Evolutionary conservation across 768 basidiomycete genomes (phyloP).

Genomic region (Pulveroboletus sp.): DNA sequence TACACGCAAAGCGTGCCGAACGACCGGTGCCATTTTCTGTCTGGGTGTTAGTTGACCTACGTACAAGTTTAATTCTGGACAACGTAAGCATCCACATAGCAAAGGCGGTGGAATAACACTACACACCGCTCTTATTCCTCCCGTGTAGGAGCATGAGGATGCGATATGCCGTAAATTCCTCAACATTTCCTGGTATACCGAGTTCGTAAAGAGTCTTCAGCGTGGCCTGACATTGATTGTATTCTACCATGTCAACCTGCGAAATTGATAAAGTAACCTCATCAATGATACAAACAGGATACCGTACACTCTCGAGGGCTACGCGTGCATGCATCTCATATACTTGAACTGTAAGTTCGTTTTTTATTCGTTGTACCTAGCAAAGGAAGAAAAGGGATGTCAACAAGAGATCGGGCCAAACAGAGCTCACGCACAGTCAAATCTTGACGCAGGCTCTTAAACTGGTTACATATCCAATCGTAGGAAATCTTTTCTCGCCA

Average conservation of each 20-base stretch:
- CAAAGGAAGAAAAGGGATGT: slow-evolving; percentile 7
- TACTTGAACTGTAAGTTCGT: slow-evolving; percentile 94
- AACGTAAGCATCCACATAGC: not conserved
- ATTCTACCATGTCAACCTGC: slow-evolving; percentile 97
- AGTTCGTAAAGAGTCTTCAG: slow-evolving; percentile 89
- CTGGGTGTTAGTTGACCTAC: slow-evolving; percentile 95
- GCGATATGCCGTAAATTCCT: slow-evolving; percentile 97
- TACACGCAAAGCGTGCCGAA: slow-evolving; percentile 86
- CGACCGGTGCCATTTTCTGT: slow-evolving; percentile 80
- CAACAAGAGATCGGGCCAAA: not conserved
- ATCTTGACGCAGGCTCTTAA: slow-evolving; percentile 97
- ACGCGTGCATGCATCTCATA: slow-evolving; percentile 99
- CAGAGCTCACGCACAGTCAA: slow-evolving; percentile 70
- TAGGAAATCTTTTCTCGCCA: slow-evolving; percentile 81
- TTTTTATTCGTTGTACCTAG: slow-evolving; percentile 98
- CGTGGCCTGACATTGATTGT: slow-evolving; percentile 95
- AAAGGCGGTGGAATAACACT: not conserved
- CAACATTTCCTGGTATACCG: slow-evolving; percentile 87
- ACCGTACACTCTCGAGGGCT: slow-evolving; percentile 83
- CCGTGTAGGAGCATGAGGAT: slow-evolving; percentile 96
- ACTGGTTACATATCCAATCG: slow-evolving; percentile 94
- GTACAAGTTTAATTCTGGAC: slow-evolving; percentile 87
- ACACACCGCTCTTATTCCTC: slow-evolving; percentile 86
- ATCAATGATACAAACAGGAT: not conserved
- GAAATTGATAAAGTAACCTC: slow-evolving; percentile 18